Evolutionary conservation across 176 grass and related monocot genomes (phyloP).

Genomic region (Aechmea fasciata): DNA sequence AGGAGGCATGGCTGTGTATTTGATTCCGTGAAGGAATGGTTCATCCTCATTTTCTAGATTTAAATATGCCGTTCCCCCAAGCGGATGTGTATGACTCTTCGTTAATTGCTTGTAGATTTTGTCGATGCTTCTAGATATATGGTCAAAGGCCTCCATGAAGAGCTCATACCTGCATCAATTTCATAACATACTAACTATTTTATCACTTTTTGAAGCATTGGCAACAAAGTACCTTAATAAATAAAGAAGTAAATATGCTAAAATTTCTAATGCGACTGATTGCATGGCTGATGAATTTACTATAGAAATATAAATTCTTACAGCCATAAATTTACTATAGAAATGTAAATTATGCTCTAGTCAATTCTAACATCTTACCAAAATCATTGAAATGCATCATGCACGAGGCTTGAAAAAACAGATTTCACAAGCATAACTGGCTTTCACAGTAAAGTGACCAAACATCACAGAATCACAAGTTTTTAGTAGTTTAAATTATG

Average conservation of each 20-base stretch:
- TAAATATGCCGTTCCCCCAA: slow-evolving; percentile 92
- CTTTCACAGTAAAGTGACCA: slow-evolving; percentile 2
- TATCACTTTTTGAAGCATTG: too few species aligned
- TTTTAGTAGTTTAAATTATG: too few species aligned
- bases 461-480: neutral
- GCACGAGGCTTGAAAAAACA: too few species aligned
- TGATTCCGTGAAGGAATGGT: slow-evolving; percentile 87
- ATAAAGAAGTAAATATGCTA: neutral
- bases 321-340: too few species aligned
- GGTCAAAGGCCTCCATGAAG: slow-evolving; percentile 94
- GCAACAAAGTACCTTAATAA: neutral
- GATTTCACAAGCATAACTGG: neutral
- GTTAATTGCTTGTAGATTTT: slow-evolving; percentile 98
- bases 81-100: slow-evolving; percentile 90
- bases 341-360: too few species aligned
- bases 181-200: neutral
- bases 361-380: too few species aligned
- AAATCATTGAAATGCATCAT: too few species aligned
- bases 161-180: slow-evolving; percentile 54
- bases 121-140: slow-evolving; percentile 95
- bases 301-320: too few species aligned
- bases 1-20: slow-evolving; percentile 96
- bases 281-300: neutral
- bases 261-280: neutral
- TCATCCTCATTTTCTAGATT: slow-evolving; percentile 99